These are phyloP conservation scores for Coniferiporia sulphurascens DNA, from an alignment of 1,284 basidiomycete species.

Conservation along the genomic window DNA sequence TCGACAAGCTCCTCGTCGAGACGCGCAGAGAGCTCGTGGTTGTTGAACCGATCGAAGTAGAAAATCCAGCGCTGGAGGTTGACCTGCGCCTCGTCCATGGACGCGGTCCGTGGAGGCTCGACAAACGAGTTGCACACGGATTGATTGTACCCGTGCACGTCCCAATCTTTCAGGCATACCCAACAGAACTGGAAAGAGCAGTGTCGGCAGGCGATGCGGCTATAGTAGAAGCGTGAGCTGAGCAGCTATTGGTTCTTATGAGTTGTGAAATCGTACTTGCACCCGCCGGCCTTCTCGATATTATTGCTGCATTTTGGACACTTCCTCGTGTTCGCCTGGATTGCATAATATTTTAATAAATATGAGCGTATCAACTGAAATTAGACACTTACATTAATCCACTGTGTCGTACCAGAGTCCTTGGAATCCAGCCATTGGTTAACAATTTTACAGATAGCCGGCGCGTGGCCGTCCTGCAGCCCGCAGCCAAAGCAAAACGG, in stretches of 20 bases:
- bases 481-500: slow-evolving; percentile 56
- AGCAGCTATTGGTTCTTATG: background rate
- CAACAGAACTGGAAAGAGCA: slow-evolving; percentile 66
- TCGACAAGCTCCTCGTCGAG: slow-evolving; percentile 57
- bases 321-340: slow-evolving; percentile 57
- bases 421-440: slow-evolving; percentile 59
- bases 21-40: slow-evolving; percentile 63
- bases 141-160: slow-evolving; percentile 55
- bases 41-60: slow-evolving; percentile 62
- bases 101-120: slow-evolving; percentile 49
- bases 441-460: slow-evolving; percentile 55
- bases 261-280: slow-evolving; percentile 44
- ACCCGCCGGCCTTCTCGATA: slow-evolving; percentile 72
- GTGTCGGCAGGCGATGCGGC: slow-evolving; percentile 53
- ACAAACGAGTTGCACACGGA: slow-evolving; percentile 65
- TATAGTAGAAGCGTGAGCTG: background rate
- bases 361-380: no score
- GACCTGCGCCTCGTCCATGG: slow-evolving; percentile 46
- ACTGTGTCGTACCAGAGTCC: slow-evolving; percentile 65
- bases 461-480: slow-evolving; percentile 50
- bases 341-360: no score
- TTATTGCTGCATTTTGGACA: slow-evolving; percentile 62
- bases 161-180: slow-evolving; percentile 66
- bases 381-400: slow-evolving; percentile 39
- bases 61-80: slow-evolving; percentile 64